A percentile compares a stretch with the other conserved stretches of the same genome.
Conservation (phyloP, 2,329 filamentous ascomycete genomes). For the Clonostachys sp. region DNA sequence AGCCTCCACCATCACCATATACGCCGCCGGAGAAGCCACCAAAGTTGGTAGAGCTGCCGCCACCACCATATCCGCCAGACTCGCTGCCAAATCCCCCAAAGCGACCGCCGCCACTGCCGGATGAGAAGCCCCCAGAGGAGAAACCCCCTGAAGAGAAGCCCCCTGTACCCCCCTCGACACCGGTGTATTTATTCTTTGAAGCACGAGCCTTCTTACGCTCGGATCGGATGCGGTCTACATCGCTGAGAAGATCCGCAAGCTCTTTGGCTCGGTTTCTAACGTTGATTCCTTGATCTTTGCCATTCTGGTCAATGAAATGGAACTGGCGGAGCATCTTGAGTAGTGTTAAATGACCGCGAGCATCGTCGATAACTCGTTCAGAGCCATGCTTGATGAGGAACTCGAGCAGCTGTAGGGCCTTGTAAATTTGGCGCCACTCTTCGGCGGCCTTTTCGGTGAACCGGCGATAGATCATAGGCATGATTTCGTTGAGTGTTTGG, state of each 20-base stretch:
- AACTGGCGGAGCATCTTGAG: constrained; percentile 99
- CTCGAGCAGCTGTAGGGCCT: constrained; percentile 92
- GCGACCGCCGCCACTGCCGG: constrained; percentile 42
- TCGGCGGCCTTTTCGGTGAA: constrained; percentile 98
- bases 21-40: constrained; percentile 67
- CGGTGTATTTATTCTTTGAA: constrained; percentile 92
- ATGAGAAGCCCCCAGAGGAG: constrained; percentile 53
- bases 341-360: constrained; percentile 87
- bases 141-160: neutral
- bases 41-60: constrained; percentile 27
- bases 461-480: constrained; percentile 99
- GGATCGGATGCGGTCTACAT: constrained; percentile 80
- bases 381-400: constrained; percentile 98
- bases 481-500: constrained; percentile 96
- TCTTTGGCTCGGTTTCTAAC: constrained; percentile 96
- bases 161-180: constrained; percentile 77
- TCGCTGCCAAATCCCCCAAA: constrained; percentile 94
- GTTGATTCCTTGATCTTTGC: constrained; percentile 97
- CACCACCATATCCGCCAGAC: constrained; percentile 65
- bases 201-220: constrained; percentile 85
- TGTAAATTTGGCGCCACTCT: constrained; percentile 99
- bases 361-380: constrained; percentile 95
- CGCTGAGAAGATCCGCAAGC: constrained; percentile 84
- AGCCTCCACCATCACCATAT: constrained; percentile 94
- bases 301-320: constrained; percentile 92